Conservation (phyloP, 2,329 filamentous ascomycete genomes). For the Nothopassalora personata region DNA sequence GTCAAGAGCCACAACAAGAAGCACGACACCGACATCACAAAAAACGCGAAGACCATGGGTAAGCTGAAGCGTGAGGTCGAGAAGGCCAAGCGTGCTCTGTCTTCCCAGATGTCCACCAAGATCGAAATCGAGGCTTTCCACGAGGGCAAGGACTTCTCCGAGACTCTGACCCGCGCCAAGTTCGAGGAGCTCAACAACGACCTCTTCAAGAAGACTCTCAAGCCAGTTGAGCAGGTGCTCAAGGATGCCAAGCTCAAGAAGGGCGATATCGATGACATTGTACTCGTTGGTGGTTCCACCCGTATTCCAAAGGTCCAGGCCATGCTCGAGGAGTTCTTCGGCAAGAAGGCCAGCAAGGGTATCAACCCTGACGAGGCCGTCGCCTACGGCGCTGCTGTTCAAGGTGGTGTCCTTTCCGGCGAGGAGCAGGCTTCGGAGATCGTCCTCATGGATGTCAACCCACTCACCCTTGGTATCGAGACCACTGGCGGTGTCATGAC, state of each 20-base stretch:
- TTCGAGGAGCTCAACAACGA: constrained; percentile 99
- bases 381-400: constrained; percentile 93
- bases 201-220: constrained; percentile 98
- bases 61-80: constrained; percentile 99
- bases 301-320: constrained; percentile 97
- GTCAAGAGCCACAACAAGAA: constrained; percentile 99
- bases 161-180: constrained; percentile 97
- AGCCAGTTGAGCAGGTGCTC: constrained; percentile 97
- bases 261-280: constrained; percentile 89
- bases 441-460: constrained; percentile 90
- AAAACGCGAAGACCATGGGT: constrained; percentile 96
- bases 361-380: constrained; percentile 99
- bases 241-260: constrained; percentile 98
- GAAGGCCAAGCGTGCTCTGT: constrained; percentile 96
- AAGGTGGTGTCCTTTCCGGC: constrained; percentile 90
- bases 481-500: constrained; percentile 98
- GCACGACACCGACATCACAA: constrained; percentile 83
- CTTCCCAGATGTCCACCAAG: constrained; percentile 39
- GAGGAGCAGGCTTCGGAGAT: constrained; percentile 88
- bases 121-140: constrained; percentile 93
- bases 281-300: constrained; percentile 95
- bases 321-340: constrained; percentile 93
- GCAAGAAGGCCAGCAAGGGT: constrained; percentile 98
- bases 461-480: constrained; percentile 95
- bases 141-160: constrained; percentile 94